Percentiles rank a stretch among this genome's conserved stretches.
Conservation (phyloP, 768 basidiomycete species). For the Auricularia sp. region DNA sequence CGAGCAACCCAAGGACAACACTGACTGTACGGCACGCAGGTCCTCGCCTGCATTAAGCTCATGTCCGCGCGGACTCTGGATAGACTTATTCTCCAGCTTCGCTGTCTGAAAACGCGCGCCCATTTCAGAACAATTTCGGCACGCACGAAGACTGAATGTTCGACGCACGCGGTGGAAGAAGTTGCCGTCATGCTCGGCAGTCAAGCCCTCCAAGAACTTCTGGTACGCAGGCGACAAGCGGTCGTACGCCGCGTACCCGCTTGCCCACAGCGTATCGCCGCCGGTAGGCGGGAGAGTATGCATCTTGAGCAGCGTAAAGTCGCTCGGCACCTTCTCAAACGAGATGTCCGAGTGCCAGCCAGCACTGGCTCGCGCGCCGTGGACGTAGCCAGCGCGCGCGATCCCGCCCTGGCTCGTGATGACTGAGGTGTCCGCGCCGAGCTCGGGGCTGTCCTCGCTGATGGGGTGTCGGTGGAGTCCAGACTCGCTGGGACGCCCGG, state of each 20-base stretch:
- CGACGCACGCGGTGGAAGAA: slow-evolving; percentile 28
- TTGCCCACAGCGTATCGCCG: slow-evolving; percentile 29
- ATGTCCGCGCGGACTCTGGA: slow-evolving; percentile 27
- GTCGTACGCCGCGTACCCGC: slow-evolving; percentile 54
- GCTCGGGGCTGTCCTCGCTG: slow-evolving; percentile 36
- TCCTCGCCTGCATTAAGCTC: slow-evolving; percentile 38
- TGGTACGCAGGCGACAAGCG: slow-evolving; percentile 44
- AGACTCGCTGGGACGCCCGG: slow-evolving; percentile 22
- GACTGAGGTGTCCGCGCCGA: slow-evolving; percentile 43
- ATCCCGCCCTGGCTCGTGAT: slow-evolving; percentile 37
- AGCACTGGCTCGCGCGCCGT: slow-evolving; percentile 28
- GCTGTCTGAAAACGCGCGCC: slow-evolving; percentile 19
- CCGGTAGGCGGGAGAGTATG: slow-evolving; percentile 20
- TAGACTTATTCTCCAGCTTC: slow-evolving; percentile 16
- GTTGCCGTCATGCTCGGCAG: slow-evolving; percentile 41
- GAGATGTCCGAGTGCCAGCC: slow-evolving; percentile 51
- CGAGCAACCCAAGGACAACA: background rate
- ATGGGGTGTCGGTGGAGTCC: slow-evolving; percentile 47
- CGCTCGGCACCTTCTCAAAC: slow-evolving; percentile 50
- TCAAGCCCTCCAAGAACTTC: slow-evolving; percentile 47
- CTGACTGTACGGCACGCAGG: slow-evolving; percentile 42
- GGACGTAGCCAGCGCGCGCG: slow-evolving; percentile 24
- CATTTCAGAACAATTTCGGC: background rate
- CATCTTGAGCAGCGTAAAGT: slow-evolving; percentile 40
- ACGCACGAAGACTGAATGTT: background rate